Base-by-base conservation (phyloP, 805 yeast species). In the Teunomyces panamensis region DNA sequence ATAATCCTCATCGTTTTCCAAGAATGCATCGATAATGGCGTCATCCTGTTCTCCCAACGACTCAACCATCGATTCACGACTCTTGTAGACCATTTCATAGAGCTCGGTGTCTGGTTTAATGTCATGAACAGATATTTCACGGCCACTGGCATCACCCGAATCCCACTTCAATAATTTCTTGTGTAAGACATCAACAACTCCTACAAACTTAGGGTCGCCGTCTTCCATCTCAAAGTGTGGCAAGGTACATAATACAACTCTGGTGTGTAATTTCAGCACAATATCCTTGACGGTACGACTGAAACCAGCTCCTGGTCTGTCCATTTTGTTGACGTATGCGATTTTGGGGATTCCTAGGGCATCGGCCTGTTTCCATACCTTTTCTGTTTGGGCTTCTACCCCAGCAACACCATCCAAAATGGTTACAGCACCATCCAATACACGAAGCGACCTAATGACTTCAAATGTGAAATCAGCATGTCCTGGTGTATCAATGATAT, bases 381-480 rank as follows among this genome's bases (percentile, higher is more conserved):
- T 92, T 62, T 91, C 97, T 0, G 99, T 92, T 65, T 94, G 98
- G 0, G 98, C 94, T 63, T 94, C 99, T 1, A 94, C 99, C 9
- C 99, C 99, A 2, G 97, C 97, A 7, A 92, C 98, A 0, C 88
- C 96, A 69, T 94, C 99, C 45, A 94, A 67, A 8, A 94, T 87
- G 0, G 96, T 86, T 6, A 94, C 95, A 1, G 92, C 95, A 3
- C 98, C 97, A 68, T 94, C 99, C 8, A 94, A 70, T 1, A 94
- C 97, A 52, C 97, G 77, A 48, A 94, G 74, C 0, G 98, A 85
- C 47, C 97, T 71, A 1, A 82, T 87, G 4, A 94, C 99, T 66
- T 94, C 99, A 64, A 91, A 94, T 0, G 95, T 87, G 64, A 94
- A 94, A 67, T 94, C 99, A 0, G 96, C 97, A 67, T 94, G 99